A percentile compares a stretch with the other conserved stretches of the same genome.
Conservation (phyloP, 1,284 basidiomycete genomes). For the Puccinia coronata region DNA sequence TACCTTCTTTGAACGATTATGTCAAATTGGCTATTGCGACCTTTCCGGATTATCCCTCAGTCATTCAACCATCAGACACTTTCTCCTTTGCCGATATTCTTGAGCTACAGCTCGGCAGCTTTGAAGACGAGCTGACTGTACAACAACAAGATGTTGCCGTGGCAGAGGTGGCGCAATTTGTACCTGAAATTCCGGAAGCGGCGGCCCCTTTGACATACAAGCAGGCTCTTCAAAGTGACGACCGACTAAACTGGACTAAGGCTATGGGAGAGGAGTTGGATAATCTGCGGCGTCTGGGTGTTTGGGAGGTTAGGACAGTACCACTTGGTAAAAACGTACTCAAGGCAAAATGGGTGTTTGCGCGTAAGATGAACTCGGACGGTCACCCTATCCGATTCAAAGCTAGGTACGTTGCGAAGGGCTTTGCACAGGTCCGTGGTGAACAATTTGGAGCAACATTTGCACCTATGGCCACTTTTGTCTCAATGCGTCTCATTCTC, state of each 20-base stretch:
- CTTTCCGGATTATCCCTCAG: neutral
- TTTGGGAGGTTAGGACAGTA: too few species aligned
- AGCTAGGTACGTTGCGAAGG: neutral
- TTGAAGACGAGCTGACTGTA: neutral
- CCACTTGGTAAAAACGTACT: neutral
- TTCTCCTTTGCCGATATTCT: neutral
- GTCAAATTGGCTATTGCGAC: neutral
- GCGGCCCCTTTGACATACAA: neutral
- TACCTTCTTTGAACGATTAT: neutral
- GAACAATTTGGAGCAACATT: neutral
- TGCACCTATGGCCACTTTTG: neutral
- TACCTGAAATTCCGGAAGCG: neutral
- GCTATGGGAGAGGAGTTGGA: neutral
- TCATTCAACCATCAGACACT: too few species aligned
- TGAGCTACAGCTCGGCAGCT: neutral
- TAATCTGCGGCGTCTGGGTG: neutral
- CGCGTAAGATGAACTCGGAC: neutral
- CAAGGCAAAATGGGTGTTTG: conserved; percentile 1
- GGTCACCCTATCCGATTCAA: neutral
- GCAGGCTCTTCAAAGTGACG: neutral
- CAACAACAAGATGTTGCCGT: neutral
- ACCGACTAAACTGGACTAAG: neutral
- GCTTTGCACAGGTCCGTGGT: neutral
- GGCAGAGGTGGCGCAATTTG: neutral
- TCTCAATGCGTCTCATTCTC: neutral